Conservation (phyloP, 495 filamentous ascomycete genomes). For the Neurospora hispaniola region DNA sequence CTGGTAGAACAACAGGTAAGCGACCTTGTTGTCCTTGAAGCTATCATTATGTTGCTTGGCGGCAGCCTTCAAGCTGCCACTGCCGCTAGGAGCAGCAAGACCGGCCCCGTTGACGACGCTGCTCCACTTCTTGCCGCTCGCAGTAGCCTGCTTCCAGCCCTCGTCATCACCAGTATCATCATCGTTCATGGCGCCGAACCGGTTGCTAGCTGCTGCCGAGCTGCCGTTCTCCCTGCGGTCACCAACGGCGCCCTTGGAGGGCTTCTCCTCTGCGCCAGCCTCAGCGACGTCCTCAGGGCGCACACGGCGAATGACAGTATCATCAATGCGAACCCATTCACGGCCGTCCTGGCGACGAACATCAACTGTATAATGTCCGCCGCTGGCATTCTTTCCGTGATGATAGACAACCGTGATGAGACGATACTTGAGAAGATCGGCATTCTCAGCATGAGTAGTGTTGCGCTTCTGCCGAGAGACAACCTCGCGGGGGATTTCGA, state of each 20-base stretch:
- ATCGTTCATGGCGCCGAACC: conserved; percentile 59
- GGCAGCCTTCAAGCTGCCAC: conserved; percentile 33
- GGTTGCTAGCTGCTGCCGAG: conserved; percentile 35
- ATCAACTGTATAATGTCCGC: conserved; percentile 95
- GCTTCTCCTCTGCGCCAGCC: conserved; percentile 67
- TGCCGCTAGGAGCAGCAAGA: conserved; percentile 30
- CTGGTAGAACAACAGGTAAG: conserved; percentile 94
- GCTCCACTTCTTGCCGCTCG: conserved; percentile 56
- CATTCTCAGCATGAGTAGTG: conserved; percentile 46
- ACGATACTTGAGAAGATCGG: conserved; percentile 63
- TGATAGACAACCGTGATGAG: conserved; percentile 94
- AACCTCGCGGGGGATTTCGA: conserved; percentile 91
- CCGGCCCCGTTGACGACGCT: conserved; percentile 49
- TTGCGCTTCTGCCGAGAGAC: conserved; percentile 67
- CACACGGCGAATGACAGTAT: conserved; percentile 80
- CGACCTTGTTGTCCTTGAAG: conserved; percentile 87
- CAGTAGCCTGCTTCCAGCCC: conserved; percentile 79
- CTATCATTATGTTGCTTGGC: conserved; percentile 56
- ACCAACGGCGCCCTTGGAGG: conserved; percentile 46
- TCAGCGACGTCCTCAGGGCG: conserved; percentile 86
- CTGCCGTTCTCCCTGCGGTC: conserved; percentile 30
- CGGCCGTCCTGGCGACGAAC: conserved; percentile 84
- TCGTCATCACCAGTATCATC: conserved; percentile 59
- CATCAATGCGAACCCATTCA: conserved; percentile 93
- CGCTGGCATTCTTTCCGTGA: conserved; percentile 89